Percentiles rank a stretch among this genome's conserved stretches.
phyloP scores from a whole-genome alignment of 768 basidiomycete genomes.

The Crassisporium funariophilum region DNA sequence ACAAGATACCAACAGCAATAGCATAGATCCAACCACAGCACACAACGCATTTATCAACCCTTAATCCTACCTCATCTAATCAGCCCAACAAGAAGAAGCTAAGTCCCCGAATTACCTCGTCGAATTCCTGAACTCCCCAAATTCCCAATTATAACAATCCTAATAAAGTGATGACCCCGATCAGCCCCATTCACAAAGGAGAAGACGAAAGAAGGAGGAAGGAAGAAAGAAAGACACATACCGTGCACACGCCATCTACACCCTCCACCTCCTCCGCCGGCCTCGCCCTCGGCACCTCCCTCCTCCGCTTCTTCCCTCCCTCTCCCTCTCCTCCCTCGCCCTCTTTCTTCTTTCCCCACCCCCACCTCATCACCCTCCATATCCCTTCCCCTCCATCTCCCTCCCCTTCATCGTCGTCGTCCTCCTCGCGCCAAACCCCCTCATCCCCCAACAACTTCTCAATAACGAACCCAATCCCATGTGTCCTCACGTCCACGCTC shows the following conservation, averaged over 20 bases:
- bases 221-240: constrained; percentile 34
- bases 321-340: constrained; percentile 10
- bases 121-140: constrained; percentile 34
- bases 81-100: too few species aligned
- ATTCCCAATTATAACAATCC: constrained; percentile 81
- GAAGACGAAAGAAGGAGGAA: neutral
- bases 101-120: too few species aligned
- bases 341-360: constrained; percentile 18
- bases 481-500: constrained; percentile 74
- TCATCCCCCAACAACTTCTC: constrained; percentile 38
- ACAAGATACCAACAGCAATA: too few species aligned
- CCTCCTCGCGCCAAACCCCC: constrained; percentile 26
- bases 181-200: neutral
- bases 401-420: constrained; percentile 17
- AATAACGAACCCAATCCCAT: constrained; percentile 69
- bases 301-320: constrained; percentile 11
- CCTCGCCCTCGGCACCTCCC: constrained; percentile 7
- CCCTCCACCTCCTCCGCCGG: constrained; percentile 54
- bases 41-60: too few species aligned
- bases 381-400: constrained; percentile 9
- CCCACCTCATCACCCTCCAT: constrained; percentile 18
- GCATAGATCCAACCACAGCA: too few species aligned
- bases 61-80: too few species aligned
- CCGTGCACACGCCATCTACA: constrained; percentile 57
- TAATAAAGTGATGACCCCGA: constrained; percentile 24